A percentile compares a stretch with the other conserved stretches of the same genome.
Conservation (phyloP, 2,329 filamentous ascomycete genomes). For the Trichothecium sympodiale region DNA sequence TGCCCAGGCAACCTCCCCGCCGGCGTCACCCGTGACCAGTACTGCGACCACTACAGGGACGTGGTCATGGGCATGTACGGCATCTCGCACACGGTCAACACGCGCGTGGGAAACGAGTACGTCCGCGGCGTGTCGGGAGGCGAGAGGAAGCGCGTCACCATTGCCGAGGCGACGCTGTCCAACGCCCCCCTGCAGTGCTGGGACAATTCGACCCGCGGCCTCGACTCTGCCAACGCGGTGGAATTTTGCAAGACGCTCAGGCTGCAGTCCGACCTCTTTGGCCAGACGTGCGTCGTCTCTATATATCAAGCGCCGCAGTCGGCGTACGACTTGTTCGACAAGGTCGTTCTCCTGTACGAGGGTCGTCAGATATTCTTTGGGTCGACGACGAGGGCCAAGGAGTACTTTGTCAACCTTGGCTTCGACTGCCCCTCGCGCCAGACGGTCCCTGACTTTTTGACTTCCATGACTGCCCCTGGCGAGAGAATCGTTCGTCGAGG, state of each 20-base stretch:
- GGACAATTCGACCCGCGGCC: constrained; percentile 40
- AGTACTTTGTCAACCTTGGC: constrained; percentile 57
- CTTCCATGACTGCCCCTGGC: constrained; percentile 51
- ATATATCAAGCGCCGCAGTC: constrained; percentile 46
- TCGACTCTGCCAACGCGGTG: constrained; percentile 41
- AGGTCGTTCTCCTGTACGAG: constrained; percentile 46
- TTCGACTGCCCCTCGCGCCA: constrained; percentile 56
- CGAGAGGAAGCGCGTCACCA: constrained; percentile 28
- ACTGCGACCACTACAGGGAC: constrained; percentile 36
- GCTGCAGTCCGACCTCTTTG: constrained; percentile 34
- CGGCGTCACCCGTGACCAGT: constrained; percentile 28
- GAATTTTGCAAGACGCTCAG: constrained; percentile 42
- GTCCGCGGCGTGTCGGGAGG: constrained; percentile 41
- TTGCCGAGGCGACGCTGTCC: constrained; percentile 16
- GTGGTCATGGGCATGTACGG: constrained; percentile 44
- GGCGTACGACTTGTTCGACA: constrained; percentile 50
- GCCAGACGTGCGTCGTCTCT: constrained; percentile 35
- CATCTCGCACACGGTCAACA: constrained; percentile 43
- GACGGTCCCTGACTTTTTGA: constrained; percentile 62
- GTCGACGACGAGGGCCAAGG: constrained; percentile 43
- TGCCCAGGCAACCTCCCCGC: constrained; percentile 34
- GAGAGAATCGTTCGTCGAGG: constrained; percentile 46
- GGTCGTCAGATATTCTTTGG: constrained; percentile 55
- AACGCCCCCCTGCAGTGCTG: constrained; percentile 15
- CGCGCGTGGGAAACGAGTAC: constrained; percentile 41